Evolutionary conservation across 345 rosid species (phyloP).

Genomic region (Populus pruinosa): DNA sequence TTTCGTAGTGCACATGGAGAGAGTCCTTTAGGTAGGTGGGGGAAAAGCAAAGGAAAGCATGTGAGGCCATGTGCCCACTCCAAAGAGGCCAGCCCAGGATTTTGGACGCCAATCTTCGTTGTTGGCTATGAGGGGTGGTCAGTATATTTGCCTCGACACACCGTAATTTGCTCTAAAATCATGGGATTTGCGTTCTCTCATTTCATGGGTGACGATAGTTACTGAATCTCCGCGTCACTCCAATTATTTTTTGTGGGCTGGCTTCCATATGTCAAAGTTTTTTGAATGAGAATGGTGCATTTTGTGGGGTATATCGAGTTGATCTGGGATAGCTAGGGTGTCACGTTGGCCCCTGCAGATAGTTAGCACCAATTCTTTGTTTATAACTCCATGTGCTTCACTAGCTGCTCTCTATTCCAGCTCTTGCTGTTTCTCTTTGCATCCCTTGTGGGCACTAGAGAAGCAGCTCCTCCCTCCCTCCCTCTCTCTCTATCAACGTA

Average conservation of each 20-base stretch:
- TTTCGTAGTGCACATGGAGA: constrained; percentile 17
- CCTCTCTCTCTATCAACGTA: no score
- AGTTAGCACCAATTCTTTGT: not conserved
- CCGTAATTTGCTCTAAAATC: constrained; percentile 11
- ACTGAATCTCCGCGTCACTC: no score
- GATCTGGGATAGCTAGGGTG: no score
- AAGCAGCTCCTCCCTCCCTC: no score
- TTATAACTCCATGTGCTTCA: not conserved
- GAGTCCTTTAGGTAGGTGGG: not conserved
- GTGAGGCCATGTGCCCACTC: constrained; percentile 22
- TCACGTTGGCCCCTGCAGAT: no score
- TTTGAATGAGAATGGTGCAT: not conserved
- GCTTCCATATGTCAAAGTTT: constrained; percentile 8
- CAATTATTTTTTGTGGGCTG: constrained; percentile 3
- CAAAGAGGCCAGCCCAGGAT: not conserved
- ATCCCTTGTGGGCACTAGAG: no score
- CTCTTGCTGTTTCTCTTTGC: no score
- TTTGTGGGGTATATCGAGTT: no score
- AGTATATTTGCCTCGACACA: not conserved
- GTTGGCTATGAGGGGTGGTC: not conserved
- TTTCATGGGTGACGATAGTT: no score
- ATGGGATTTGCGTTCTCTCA: not conserved
- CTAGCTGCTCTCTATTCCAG: no score
- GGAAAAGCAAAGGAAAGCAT: constrained; percentile 20
- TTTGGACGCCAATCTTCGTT: not conserved